Conservation (phyloP, 345 rosid species). For the Lepidium aucheri region DNA sequence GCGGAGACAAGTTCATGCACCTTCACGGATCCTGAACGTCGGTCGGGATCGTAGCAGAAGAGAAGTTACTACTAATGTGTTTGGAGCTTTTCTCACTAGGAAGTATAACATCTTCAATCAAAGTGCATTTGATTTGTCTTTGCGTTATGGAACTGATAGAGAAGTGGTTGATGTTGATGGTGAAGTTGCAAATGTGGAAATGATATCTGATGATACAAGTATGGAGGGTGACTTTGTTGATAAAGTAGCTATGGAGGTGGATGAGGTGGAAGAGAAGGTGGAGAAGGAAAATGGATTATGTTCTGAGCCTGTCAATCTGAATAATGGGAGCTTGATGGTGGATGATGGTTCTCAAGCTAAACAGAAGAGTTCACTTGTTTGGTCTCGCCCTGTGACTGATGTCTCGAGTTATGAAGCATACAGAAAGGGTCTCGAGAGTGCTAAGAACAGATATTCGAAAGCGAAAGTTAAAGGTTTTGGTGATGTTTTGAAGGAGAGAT, state of each 20-base stretch:
- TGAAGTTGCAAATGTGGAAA: neutral
- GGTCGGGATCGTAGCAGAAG: neutral
- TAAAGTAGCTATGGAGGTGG: constrained; percentile 4
- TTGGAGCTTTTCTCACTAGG: neutral
- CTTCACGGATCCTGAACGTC: constrained; percentile 3
- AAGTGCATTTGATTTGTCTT: neutral
- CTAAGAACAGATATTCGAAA: constrained; percentile 9
- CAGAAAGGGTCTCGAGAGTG: constrained; percentile 17
- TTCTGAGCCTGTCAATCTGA: neutral
- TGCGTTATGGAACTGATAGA: neutral
- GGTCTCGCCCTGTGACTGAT: constrained; percentile 6
- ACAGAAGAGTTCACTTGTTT: constrained; percentile 1
- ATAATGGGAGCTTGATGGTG: constrained; percentile 8
- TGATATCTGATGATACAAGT: constrained; percentile 10
- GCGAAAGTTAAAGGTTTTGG: constrained; percentile 20
- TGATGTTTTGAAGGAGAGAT: constrained; percentile 31
- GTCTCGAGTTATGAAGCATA: constrained; percentile 22
- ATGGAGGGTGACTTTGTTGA: constrained; percentile 11
- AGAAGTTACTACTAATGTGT: constrained; percentile 5
- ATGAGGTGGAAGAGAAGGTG: neutral
- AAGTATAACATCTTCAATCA: neutral
- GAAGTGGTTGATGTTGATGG: constrained; percentile 23
- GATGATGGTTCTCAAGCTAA: neutral
- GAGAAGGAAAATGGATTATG: neutral
- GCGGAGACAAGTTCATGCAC: constrained; percentile 24